A percentile compares a stretch with the other conserved stretches of the same genome.
Evolutionary conservation across 2,329 filamentous ascomycete genomes (phyloP).

Genomic region (Alternaria angustiovoidea): DNA sequence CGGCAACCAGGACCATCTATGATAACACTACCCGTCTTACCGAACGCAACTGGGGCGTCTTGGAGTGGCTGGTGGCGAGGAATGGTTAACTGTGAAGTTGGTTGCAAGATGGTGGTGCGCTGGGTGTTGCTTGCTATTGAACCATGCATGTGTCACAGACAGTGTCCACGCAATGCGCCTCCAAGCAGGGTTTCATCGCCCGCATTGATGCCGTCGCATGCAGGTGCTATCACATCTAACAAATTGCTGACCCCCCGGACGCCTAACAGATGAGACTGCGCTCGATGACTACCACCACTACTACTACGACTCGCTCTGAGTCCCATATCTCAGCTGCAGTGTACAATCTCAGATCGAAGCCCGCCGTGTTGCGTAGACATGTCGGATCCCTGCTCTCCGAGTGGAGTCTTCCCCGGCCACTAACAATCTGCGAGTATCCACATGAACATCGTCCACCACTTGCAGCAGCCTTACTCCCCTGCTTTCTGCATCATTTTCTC

Average conservation of each 20-base stretch:
- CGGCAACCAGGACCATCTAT: constrained; percentile 3
- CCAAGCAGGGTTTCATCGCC: constrained; percentile 7
- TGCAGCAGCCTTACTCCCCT: constrained; percentile 18
- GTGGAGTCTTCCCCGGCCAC: constrained; percentile 27
- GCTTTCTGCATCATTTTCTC: constrained; percentile 13
- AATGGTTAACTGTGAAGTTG: background rate
- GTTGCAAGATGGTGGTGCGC: background rate
- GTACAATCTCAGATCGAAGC: background rate
- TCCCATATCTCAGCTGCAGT: background rate
- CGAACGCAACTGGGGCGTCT: background rate
- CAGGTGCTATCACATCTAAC: constrained; percentile 5
- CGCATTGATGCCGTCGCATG: constrained; percentile 11
- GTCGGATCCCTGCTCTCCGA: constrained; percentile 6
- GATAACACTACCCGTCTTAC: background rate
- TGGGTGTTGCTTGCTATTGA: constrained; percentile 1
- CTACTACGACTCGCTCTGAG: background rate
- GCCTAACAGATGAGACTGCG: background rate
- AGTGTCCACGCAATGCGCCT: constrained; percentile 7
- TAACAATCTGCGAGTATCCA: constrained; percentile 14
- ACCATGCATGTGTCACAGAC: constrained; percentile 4
- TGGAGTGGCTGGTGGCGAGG: background rate
- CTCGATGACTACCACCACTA: background rate
- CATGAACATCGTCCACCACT: constrained; percentile 10
- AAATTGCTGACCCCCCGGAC: constrained; percentile 6
- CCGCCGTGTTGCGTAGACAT: background rate